phyloP scores from a whole-genome alignment of 768 basidiomycete genomes.

The Filobasidium wieringae region DNA sequence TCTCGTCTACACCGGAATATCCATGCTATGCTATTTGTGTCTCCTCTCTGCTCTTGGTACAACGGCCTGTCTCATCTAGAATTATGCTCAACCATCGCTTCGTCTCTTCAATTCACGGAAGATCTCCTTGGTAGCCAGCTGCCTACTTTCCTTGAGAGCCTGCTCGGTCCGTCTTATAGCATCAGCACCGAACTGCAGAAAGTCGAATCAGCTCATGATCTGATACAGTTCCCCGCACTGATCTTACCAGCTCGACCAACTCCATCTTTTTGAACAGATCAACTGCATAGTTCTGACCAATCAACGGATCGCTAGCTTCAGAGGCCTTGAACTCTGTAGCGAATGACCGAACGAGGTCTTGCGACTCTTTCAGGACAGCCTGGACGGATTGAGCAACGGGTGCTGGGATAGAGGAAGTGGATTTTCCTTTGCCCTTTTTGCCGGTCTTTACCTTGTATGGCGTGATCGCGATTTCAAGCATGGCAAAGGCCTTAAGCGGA shows the following conservation, averaged over 20 bases:
- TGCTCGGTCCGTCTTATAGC: not conserved
- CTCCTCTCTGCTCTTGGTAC: no score
- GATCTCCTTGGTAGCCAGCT: conserved; percentile 10
- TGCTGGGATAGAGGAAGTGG: not conserved
- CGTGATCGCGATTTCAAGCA: conserved; percentile 8
- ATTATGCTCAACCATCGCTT: not conserved
- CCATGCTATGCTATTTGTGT: no score
- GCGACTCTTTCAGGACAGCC: not conserved
- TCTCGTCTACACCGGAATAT: no score
- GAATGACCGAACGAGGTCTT: not conserved
- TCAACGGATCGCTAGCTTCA: not conserved
- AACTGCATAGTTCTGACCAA: not conserved
- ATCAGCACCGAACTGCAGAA: not conserved
- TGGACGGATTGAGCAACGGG: conserved; percentile 5
- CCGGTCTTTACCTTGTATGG: conserved; percentile 8
- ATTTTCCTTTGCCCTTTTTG: conserved; percentile 9
- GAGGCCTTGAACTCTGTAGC: not conserved
- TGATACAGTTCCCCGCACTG: no score
- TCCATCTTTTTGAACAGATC: not conserved
- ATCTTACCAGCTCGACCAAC: not conserved
- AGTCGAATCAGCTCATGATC: not conserved
- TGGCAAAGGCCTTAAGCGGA: conserved; percentile 3
- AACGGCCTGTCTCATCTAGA: no score
- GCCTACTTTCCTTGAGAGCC: conserved; percentile 8
- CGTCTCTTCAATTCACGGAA: conserved; percentile 4